These are phyloP conservation scores for Sphaerulina vaccinii DNA, from an alignment of 2,329 filamentous ascomycete genomes.

Conservation along the genomic window DNA sequence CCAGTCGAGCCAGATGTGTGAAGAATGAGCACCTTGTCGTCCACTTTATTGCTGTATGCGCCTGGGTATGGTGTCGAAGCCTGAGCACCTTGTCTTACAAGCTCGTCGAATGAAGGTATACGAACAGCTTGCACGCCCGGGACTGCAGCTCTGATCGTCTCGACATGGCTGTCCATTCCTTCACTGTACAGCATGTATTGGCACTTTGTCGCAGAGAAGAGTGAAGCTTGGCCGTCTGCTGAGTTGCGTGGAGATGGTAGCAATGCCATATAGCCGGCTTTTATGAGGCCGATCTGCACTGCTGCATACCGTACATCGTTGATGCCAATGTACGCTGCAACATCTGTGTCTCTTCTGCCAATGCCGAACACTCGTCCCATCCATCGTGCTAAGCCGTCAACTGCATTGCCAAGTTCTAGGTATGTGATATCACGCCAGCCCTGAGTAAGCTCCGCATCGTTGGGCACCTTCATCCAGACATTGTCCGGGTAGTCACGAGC, in stretches of 20 bases:
- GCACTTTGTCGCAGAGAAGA: conserved; percentile 22
- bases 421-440: conserved; percentile 24
- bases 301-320: conserved; percentile 29
- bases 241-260: conserved; percentile 22
- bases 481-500: conserved; percentile 22
- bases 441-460: conserved; percentile 16
- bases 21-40: conserved; percentile 20
- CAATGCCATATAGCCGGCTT: conserved; percentile 29
- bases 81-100: conserved; percentile 10
- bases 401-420: conserved; percentile 15
- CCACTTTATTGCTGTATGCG: conserved; percentile 8
- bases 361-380: conserved; percentile 24
- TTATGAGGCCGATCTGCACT: conserved; percentile 25
- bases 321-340: conserved; percentile 30
- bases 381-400: conserved; percentile 20
- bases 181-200: conserved; percentile 19
- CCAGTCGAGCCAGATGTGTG: conserved; percentile 28
- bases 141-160: conserved; percentile 22
- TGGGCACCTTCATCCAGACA: conserved; percentile 25
- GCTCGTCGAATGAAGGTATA: conserved; percentile 21
- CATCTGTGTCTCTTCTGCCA: conserved; percentile 23
- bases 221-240: conserved; percentile 20
- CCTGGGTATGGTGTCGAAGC: conserved; percentile 2
- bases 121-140: conserved; percentile 20
- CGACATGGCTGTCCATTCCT: conserved; percentile 22